A percentile compares a stretch with the other conserved stretches of the same genome.
phyloP scores from a whole-genome alignment of 1,284 basidiomycete genomes.

The Fomitopsis schrenkii region DNA sequence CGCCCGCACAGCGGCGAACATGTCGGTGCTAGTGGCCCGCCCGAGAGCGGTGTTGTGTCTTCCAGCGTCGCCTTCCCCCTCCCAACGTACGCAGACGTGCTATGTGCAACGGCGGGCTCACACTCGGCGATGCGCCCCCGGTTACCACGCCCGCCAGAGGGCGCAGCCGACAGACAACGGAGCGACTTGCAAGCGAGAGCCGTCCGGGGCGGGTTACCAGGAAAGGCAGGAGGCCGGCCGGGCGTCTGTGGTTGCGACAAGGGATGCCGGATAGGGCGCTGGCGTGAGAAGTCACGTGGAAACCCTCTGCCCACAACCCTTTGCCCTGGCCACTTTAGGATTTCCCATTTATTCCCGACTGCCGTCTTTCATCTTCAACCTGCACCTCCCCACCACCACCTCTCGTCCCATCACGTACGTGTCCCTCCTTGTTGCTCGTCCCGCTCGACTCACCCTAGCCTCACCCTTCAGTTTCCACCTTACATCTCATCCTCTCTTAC shows the following conservation, averaged over 20 bases:
- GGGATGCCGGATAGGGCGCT: not conserved
- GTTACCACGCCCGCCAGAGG: not conserved
- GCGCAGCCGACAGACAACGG: not conserved
- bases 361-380: slow-evolving; percentile 24
- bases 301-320: slow-evolving; percentile 40
- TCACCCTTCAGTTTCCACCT: slow-evolving; percentile 1
- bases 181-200: not conserved
- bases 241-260: slow-evolving; percentile 3
- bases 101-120: not conserved
- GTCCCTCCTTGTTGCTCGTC: slow-evolving; percentile 27
- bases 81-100: too few relatives aligned
- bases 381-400: not conserved
- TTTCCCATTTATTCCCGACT: slow-evolving; percentile 40
- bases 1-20: not conserved
- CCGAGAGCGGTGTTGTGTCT: not conserved
- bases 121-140: not conserved
- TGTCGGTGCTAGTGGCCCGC: not conserved
- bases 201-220: not conserved
- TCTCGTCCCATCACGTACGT: slow-evolving; percentile 20
- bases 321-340: slow-evolving; percentile 48
- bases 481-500: slow-evolving; percentile 11
- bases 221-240: not conserved
- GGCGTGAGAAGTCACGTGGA: slow-evolving; percentile 24
- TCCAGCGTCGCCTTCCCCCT: too few relatives aligned
- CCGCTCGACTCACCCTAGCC: slow-evolving; percentile 28